These are phyloP conservation scores for Coprinopsis sp. DNA, from an alignment of 768 basidiomycete species.

Conservation along the genomic window DNA sequence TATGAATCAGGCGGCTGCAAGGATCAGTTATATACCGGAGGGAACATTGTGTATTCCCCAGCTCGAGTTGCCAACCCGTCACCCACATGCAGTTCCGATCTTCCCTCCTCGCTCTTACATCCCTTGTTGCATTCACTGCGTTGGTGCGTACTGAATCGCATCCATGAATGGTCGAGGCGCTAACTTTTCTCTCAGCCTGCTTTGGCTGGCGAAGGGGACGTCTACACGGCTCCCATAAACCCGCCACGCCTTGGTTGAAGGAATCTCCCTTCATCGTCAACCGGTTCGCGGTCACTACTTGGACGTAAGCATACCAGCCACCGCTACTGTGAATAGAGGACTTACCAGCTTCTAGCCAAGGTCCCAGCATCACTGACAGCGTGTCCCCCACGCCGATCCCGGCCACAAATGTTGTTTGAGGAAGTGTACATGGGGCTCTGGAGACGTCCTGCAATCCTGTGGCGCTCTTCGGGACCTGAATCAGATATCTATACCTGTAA, in stretches of 20 bases:
- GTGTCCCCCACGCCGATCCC: neutral
- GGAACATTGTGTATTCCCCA: too few relatives aligned
- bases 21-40: too few relatives aligned
- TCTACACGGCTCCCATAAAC: conserved; percentile 17
- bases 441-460: too few relatives aligned
- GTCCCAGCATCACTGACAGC: neutral
- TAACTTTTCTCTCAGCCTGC: neutral
- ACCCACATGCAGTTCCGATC: conserved; percentile 2
- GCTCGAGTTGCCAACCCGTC: too few relatives aligned
- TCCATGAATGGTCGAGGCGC: neutral
- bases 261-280: conserved; percentile 20
- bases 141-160: neutral
- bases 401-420: neutral
- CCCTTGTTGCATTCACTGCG: neutral
- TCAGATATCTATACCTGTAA: too few relatives aligned
- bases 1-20: too few relatives aligned
- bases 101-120: neutral
- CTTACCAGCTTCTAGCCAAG: neutral
- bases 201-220: conserved; percentile 12
- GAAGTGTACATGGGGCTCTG: too few relatives aligned
- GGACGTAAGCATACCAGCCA: conserved; percentile 7
- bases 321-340: neutral
- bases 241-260: conserved; percentile 15
- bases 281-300: conserved; percentile 17
- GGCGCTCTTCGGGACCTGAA: too few relatives aligned